Conservation (phyloP, 2,329 filamentous ascomycete species). For the Penicillium sumatraense region DNA sequence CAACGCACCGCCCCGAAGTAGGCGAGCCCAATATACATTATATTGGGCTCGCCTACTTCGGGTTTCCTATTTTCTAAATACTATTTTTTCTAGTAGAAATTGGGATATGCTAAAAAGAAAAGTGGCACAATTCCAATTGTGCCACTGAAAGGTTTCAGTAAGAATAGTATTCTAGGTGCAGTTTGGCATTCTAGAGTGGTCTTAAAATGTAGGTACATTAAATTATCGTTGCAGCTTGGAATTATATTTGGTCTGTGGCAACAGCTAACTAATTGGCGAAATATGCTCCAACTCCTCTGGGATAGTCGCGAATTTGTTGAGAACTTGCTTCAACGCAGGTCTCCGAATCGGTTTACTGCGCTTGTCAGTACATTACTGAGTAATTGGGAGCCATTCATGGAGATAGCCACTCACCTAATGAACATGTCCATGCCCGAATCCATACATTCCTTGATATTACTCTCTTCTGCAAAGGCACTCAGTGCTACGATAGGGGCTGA, state of each 20-base stretch:
- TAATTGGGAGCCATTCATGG: neutral
- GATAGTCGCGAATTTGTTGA: conserved; percentile 79
- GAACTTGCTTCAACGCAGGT: conserved; percentile 82
- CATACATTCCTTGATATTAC: conserved; percentile 83
- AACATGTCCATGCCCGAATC: conserved; percentile 94
- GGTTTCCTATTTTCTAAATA: no score
- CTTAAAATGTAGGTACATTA: no score
- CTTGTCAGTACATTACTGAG: neutral
- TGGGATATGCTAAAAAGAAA: no score
- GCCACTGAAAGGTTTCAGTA: no score
- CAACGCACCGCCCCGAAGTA: no score
- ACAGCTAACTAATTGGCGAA: neutral
- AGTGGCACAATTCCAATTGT: no score
- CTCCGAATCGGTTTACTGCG: conserved; percentile 73
- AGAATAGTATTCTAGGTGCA: no score
- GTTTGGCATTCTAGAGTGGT: no score
- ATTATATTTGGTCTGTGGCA: neutral
- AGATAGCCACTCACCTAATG: conserved; percentile 51
- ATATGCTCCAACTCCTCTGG: conserved; percentile 61
- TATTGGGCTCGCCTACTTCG: no score
- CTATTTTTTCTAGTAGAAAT: no score
- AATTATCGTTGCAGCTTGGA: neutral
- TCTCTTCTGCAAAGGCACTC: conserved; percentile 88
- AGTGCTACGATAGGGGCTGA: conserved; percentile 86
- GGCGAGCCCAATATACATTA: no score